Evolutionary conservation across 2,329 filamentous ascomycete species (phyloP).

Genomic region (Zarea fungicola): DNA sequence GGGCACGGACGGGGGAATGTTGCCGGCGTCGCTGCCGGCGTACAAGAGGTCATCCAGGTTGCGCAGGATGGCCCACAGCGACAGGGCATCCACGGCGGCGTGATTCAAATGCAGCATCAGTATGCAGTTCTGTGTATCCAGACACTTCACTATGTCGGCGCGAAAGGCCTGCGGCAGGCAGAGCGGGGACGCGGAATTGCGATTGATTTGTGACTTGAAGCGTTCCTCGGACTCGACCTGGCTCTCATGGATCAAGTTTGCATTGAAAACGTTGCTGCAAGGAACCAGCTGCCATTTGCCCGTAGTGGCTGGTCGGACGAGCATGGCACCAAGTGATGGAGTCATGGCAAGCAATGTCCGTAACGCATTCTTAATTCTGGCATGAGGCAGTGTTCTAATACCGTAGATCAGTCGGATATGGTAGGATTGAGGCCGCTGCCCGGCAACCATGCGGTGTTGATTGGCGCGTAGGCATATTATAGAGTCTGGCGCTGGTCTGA

Average conservation of each 20-base stretch:
- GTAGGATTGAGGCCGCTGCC: slow-evolving; percentile 30
- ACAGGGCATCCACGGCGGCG: slow-evolving; percentile 31
- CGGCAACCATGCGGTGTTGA: slow-evolving; percentile 26
- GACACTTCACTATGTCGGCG: slow-evolving; percentile 21
- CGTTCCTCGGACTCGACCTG: slow-evolving; percentile 20
- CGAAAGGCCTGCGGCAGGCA: slow-evolving; percentile 27
- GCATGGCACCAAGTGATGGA: neutral
- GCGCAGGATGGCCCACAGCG: slow-evolving; percentile 27
- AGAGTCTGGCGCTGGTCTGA: neutral
- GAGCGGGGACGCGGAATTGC: slow-evolving; percentile 13
- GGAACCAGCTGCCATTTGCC: neutral
- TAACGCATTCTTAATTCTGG: neutral
- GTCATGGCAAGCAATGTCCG: slow-evolving; percentile 17
- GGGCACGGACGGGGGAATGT: slow-evolving; percentile 21
- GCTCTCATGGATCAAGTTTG: slow-evolving; percentile 21
- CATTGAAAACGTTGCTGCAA: slow-evolving; percentile 17
- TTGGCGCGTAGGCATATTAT: slow-evolving; percentile 24
- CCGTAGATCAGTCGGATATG: slow-evolving; percentile 29
- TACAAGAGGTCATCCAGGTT: slow-evolving; percentile 28
- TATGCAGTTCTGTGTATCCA: slow-evolving; percentile 15
- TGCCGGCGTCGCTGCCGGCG: slow-evolving; percentile 1
- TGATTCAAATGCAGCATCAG: slow-evolving; percentile 30
- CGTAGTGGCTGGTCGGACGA: neutral
- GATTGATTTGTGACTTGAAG: slow-evolving; percentile 15
- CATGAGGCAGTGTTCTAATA: slow-evolving; percentile 11